Conservation (phyloP, 202 grass and related monocot genomes). For the Setaria italica region DNA sequence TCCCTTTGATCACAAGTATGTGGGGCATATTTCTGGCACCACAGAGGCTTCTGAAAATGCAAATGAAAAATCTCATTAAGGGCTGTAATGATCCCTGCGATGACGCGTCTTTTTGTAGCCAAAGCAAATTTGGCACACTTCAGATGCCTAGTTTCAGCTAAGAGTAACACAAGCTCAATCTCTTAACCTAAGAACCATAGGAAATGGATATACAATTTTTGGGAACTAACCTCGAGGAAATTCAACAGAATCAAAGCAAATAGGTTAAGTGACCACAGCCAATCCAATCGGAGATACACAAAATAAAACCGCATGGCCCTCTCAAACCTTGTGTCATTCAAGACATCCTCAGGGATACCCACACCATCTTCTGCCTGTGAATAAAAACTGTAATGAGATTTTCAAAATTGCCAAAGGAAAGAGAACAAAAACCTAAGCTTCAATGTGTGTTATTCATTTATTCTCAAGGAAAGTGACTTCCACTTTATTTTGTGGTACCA, state of each 20-base stretch:
- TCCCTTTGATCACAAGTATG: constrained; percentile 85
- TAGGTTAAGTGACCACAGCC: constrained; percentile 93
- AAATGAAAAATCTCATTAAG: constrained; percentile 41
- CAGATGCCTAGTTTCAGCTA: constrained; percentile 40
- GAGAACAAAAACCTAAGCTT: background rate
- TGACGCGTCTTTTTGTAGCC: constrained; percentile 8
- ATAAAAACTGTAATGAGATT: constrained; percentile 26
- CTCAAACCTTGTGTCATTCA: constrained; percentile 75
- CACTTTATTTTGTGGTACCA: background rate
- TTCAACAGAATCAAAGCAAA: constrained; percentile 89
- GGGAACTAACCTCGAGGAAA: constrained; percentile 88
- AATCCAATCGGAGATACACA: constrained; percentile 76
- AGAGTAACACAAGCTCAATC: constrained; percentile 22
- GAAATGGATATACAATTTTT: background rate
- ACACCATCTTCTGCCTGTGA: constrained; percentile 95
- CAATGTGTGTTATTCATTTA: constrained; percentile 1
- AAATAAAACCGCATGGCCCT: constrained; percentile 88
- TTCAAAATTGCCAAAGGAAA: constrained; percentile 16
- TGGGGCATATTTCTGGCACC: constrained; percentile 67
- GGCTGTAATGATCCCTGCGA: constrained; percentile 2
- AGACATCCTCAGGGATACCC: constrained; percentile 84
- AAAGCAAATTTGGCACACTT: constrained; percentile 22
- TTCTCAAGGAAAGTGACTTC: constrained; percentile 1
- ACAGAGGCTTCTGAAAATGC: constrained; percentile 85
- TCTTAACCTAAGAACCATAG: constrained; percentile 28